Evolutionary conservation across 306 rosid genomes (phyloP).

Genomic region (Potentilla sterilis): DNA sequence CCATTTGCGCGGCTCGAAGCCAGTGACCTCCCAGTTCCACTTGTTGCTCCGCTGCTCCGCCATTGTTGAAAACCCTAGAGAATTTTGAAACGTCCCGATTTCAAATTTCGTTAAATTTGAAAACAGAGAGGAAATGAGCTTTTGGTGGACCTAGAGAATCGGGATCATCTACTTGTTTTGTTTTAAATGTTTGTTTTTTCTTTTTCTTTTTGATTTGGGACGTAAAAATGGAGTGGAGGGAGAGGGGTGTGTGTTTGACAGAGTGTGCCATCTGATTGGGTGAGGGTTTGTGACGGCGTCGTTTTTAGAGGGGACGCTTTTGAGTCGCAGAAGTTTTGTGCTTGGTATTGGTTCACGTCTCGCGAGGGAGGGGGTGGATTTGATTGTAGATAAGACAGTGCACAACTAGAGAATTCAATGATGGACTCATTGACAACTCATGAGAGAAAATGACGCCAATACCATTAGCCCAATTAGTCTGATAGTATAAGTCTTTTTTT

Average conservation of each 20-base stretch:
- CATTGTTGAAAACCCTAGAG: constrained; percentile 47
- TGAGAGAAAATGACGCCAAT: no score
- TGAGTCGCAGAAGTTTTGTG: constrained; percentile 57
- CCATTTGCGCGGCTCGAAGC: constrained; percentile 86
- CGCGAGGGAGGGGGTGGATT: constrained; percentile 20
- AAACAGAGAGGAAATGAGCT: constrained; percentile 12
- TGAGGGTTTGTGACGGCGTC: constrained; percentile 36
- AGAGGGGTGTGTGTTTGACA: background rate
- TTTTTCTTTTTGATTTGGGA: background rate
- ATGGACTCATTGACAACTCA: no score
- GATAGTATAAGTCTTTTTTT: no score
- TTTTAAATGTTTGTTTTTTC: background rate
- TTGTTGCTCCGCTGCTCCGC: constrained; percentile 61
- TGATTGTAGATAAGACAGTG: constrained; percentile 24
- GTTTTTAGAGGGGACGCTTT: constrained; percentile 28
- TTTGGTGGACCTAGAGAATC: constrained; percentile 19
- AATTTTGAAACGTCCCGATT: background rate
- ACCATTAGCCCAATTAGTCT: no score
- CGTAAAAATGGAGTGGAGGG: constrained; percentile 50
- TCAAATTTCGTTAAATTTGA: background rate
- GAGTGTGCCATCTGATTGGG: constrained; percentile 2
- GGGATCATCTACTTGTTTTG: constrained; percentile 22
- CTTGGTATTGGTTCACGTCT: constrained; percentile 44
- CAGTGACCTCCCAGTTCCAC: constrained; percentile 99
- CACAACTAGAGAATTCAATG: constrained; percentile 3